Base-by-base conservation (phyloP, 2,329 filamentous ascomycete species). In the Lecanicillium sp. region DNA sequence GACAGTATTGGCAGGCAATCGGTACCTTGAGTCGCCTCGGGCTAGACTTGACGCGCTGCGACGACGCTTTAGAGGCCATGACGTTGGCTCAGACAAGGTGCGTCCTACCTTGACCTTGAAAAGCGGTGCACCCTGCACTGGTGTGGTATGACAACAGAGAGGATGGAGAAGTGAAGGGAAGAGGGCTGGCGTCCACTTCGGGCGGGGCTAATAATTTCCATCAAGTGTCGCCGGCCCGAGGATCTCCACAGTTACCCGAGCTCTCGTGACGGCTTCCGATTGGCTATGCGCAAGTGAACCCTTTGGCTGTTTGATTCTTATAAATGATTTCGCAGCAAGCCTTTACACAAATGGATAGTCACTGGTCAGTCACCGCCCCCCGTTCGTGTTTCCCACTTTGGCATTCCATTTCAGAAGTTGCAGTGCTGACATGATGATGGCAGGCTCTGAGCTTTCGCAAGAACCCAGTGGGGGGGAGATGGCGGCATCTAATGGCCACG, bases 211-310 rank as follows among this genome's bases (percentile, higher is more conserved):
- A 8, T 13, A 28, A 28, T 13, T 28, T 13, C 25, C 8, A 28
- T 8, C 13, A 28, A 28, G 8, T 28, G 13, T 13, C 8, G 25
- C 25, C 25, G 13, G 25, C 25, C n/a, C n/a, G 15, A 17, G 14
- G 17, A 5, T 33, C 16, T 20, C 31, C 31, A 33, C 17, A 33
- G 19, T 33, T 18, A 33, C 15, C 31, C 31, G 31, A 12, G 17
- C 31, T 33, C 16, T 33, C 31, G 31, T 19, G 22, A 19, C 31
- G 15, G 15, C 31, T 20, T 33, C 31, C 31, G 31, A 33, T 33
- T 33, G 31, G 31, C 11, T 19, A 33, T 13, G n/a, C 17, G 9
- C 6, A 19, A 8, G n/a, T 30, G 29, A 30, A 30, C 12, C 34
- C 29, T 14, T 19, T n/a, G 7, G 25, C 29, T n/a, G 29, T 12